Percentiles rank a stretch among this genome's conserved stretches.
phyloP scores from a whole-genome alignment of 176 grass and related monocot genomes.

The Eleusine coracana region DNA sequence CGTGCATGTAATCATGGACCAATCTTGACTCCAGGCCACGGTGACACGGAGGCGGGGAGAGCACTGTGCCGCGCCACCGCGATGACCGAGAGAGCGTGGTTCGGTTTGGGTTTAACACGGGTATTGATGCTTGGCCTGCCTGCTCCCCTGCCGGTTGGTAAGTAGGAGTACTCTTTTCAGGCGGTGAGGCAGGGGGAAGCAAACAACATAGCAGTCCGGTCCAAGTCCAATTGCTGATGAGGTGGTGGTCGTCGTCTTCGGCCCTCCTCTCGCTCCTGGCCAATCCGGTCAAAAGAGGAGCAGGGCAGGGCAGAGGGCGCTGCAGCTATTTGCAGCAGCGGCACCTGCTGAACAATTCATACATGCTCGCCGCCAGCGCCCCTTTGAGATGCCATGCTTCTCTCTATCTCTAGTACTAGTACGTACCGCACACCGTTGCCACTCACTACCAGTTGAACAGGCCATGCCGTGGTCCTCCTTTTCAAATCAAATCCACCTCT shows the following conservation, averaged over 20 bases:
- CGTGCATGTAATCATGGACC: conserved; percentile 2
- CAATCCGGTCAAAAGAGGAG: conserved; percentile 54
- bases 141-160: neutral
- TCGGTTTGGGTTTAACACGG: neutral
- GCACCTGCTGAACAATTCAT: too few species aligned
- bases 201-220: conserved; percentile 47
- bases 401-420: neutral
- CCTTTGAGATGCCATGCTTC: conserved; percentile 9
- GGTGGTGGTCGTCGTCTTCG: neutral
- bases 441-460: neutral
- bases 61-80: neutral
- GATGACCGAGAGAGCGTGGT: neutral
- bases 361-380: too few species aligned
- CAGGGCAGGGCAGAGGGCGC: neutral
- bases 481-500: neutral
- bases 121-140: neutral
- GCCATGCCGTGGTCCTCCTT: conserved; percentile 1
- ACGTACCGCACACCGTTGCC: neutral
- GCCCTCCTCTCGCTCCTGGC: neutral
- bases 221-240: conserved; percentile 16
- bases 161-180: neutral
- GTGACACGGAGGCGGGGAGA: neutral
- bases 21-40: neutral
- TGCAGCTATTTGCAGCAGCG: conserved; percentile 28
- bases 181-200: neutral